phyloP scores from a whole-genome alignment of 2,329 filamentous ascomycete genomes.

The Ophiocordyceps sinensis region DNA sequence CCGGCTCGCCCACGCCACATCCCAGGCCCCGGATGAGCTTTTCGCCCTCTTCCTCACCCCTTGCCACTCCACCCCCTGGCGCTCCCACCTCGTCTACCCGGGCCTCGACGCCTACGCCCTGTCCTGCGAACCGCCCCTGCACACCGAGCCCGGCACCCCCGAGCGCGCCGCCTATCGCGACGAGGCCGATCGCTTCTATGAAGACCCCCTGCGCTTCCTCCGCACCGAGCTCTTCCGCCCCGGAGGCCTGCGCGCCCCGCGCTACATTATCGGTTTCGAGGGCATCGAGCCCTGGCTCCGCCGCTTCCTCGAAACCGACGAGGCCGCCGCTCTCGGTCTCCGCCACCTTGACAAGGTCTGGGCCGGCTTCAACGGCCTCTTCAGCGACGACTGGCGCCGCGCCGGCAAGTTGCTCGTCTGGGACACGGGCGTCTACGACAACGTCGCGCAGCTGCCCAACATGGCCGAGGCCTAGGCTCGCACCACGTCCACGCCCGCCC shows the following conservation, averaged over 20 bases:
- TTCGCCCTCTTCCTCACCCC: conserved; percentile 81
- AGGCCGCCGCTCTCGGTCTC: conserved; percentile 26
- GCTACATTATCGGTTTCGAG: conserved; percentile 48
- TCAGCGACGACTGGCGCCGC: conserved; percentile 46
- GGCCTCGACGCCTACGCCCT: conserved; percentile 68
- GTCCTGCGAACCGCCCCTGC: conserved; percentile 77
- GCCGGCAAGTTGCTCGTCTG: conserved; percentile 44
- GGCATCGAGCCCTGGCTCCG: conserved; percentile 34
- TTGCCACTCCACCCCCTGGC: conserved; percentile 93
- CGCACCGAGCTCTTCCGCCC: conserved; percentile 31
- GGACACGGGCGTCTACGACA: conserved; percentile 29
- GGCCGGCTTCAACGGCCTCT: conserved; percentile 44
- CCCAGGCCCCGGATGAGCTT: conserved; percentile 24
- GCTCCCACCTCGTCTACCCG: conserved; percentile 68
- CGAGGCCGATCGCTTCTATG: conserved; percentile 86
- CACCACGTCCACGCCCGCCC: no score
- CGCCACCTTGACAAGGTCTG: conserved; percentile 30
- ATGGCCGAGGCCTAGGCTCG: no score
- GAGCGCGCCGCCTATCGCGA: conserved; percentile 62
- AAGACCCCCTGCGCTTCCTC: conserved; percentile 43
- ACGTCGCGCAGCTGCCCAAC: background rate
- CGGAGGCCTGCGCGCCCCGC: conserved; percentile 22
- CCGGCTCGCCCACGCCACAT: conserved; percentile 7
- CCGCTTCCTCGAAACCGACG: conserved; percentile 27
- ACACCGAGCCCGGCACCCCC: conserved; percentile 39